Evolutionary conservation across 2,329 filamentous ascomycete genomes (phyloP), one percentile per base, ranked within the genome.

Genomic region (Fusarium armeniacum): DNA sequence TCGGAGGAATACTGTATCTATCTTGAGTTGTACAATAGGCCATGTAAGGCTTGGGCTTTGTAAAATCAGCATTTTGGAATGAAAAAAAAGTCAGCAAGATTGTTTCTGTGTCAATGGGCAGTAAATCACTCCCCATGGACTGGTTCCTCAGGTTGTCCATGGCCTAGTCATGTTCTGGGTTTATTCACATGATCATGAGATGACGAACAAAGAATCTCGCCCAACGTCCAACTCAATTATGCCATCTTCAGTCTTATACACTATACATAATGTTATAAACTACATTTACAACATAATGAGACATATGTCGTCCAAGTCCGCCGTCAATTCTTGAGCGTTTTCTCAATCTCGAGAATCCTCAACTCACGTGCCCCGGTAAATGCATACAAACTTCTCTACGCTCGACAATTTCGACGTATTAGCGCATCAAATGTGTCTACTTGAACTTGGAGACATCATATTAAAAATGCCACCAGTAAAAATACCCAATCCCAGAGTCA

Each of bases 401-500:
- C 52, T 30, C 45, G 24, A 45, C 41, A 60, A 49, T 49, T 47
- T 59, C 47, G 46, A 53, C 26, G 49, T 52, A 32, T 35, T 51
- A 40, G 43, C 45, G 46, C 15, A 26, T 43, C 45, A 49, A 44
- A 16, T 41, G 20, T 36, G 24, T 33, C 20, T 38, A 20, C 36
- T 24, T 26, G 11, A 53, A 13, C 36, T 18, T 24, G n/a, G 28
- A 24, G 32, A 13, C 26, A n/a, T 49, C 26, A 1, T 52, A 26
- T 35, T 10, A 28, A 52, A 33, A 6, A 69, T 68, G 62, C 47
- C 65, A 5, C 67, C 55, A 26, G n/a, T 60, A 28, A 56, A 43
- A 40, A 51, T 49, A 20, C 65, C 45, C 50, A 50, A 44, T 62
- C 69, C 65, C 32, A 69, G 84, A 58, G 84, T 91, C 62, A 88